Evolutionary conservation across 2,329 filamentous ascomycete species (phyloP), one percentile per base, ranked within the genome.

Genomic region (Colletotrichum simmondsii): DNA sequence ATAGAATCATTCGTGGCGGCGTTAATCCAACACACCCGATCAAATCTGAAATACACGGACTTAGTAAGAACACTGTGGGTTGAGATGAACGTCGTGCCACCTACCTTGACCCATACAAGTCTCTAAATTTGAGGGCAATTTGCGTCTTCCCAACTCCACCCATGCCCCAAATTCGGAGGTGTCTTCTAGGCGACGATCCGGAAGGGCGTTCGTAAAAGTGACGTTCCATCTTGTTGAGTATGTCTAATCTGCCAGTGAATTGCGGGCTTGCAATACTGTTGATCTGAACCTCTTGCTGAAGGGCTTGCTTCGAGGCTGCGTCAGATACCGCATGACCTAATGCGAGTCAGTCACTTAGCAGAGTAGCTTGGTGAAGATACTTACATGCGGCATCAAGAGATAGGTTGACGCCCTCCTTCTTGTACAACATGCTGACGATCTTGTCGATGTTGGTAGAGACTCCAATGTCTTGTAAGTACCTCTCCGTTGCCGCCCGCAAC

Each of bases 101-200:
- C n/a, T 74, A 77, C 79, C 70, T 67, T 3, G 75, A 46, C 14
- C 76, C 69, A 2, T 73, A 46, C 2, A 54, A 42, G 11, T 81
- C 77, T 0, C 73, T 56, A 5, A 79, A 78, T 28, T 76, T 80
- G 4, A 79, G 35, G 0, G 77, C 79, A 4, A 81, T 79, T n/a
- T 81, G 76, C 0, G 78, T 81, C 54, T 82, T 82, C 0, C 81
- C 80, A 0, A 77, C 75, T 4, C 81, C 80, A 3, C 76, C 76
- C 73, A 81, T 76, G 0, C 80, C 81, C 30, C 77, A 68, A 1
- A 81, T 68, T 14, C 80, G 62, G 22, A 77, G 78, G 11, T 80
- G 74, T 7, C 76, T 67, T 12, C 77, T 42, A 0, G 72, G 67
- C 1, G 52, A 32, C 4, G 66, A 49, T 0, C 62, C 37, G 37